A percentile compares a stretch with the other conserved stretches of the same genome.
These are phyloP conservation scores for Petunia hybrid DNA, from an alignment of 305 asterid genomes.

Conservation along the genomic window DNA sequence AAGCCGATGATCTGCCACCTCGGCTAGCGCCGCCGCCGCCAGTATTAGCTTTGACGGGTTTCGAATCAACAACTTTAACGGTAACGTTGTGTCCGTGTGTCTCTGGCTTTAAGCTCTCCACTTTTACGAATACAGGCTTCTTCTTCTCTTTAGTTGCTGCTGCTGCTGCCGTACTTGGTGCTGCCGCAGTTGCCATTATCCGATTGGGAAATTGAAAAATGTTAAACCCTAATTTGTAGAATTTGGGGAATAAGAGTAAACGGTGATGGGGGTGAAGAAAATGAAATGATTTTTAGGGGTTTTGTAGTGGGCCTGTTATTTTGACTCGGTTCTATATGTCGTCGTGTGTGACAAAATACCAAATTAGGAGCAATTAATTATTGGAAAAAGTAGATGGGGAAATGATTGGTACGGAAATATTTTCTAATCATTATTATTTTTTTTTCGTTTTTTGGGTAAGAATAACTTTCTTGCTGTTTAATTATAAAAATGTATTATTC, in stretches of 20 bases:
- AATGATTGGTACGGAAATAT: conserved; percentile 18
- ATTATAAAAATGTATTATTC: too few species aligned
- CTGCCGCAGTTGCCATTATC: conserved; percentile 41
- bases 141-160: conserved; percentile 39
- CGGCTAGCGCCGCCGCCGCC: conserved; percentile 28
- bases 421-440: neutral
- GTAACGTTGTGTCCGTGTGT: conserved; percentile 53
- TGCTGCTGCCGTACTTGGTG: conserved; percentile 25
- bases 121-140: conserved; percentile 56
- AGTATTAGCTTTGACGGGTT: conserved; percentile 37
- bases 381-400: neutral
- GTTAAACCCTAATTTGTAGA: conserved; percentile 35
- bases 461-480: neutral
- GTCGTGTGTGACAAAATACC: neutral
- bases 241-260: neutral
- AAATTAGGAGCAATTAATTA: neutral
- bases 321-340: conserved; percentile 13
- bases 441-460: too few species aligned
- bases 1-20: conserved; percentile 36
- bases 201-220: neutral
- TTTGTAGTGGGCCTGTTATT: conserved; percentile 26
- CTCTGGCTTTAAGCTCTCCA: conserved; percentile 47
- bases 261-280: neutral
- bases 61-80: conserved; percentile 49
- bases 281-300: conserved; percentile 16